Base-by-base conservation (phyloP, 2,329 filamentous ascomycete genomes). In the Apiospora rasikravindrae region DNA sequence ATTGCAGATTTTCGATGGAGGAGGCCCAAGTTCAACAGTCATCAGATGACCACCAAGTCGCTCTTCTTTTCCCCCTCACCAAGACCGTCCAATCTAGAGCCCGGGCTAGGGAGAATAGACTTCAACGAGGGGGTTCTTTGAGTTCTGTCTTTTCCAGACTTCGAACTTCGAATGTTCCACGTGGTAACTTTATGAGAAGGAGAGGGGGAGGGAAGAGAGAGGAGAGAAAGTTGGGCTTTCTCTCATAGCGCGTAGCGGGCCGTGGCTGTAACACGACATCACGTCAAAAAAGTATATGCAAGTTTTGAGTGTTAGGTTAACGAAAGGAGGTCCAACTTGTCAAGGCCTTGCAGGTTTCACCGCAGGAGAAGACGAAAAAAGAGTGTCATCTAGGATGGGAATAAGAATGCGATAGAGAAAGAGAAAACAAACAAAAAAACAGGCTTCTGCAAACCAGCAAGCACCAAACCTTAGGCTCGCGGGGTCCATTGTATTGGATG, bases 121-220 rank as follows among this genome's bases (percentile, higher is more conserved):
- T 64, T 64, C 33, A 7, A 64, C 57, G 19, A 64, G 24, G 33
- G 57, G 19, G 19, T 40, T 33, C 33, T 64, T 64, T 64, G 57
- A 64, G 57, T 64, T 64, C 57, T 64, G 57, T 64, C 57, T 64
- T 40, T 33, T 40, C 57, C 19, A 40, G 33, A 64, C 33, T 2
- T 64, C 57, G 33, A 37, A 64, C 57, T 40, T 64, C 57, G 57
- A 64, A 40, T 64, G 57, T 64, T 64, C 57, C 57, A 64, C 57
- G 33, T 64, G 57, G 57, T 64, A 64, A 64, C 33, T 64, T n/a
- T 40, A 64, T 14, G 33, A 22, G 33, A 13, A 22, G 19, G 51
- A 14, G 33, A n/a, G 8, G 19, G 29, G 19, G 16, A 11, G 19
- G 16, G 29, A 19, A 49, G 10, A 49, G 53, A 61, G 16, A 22